These are phyloP conservation scores for Cladosporium sp. DNA, from an alignment of 2,329 filamentous ascomycete species.

Conservation along the genomic window DNA sequence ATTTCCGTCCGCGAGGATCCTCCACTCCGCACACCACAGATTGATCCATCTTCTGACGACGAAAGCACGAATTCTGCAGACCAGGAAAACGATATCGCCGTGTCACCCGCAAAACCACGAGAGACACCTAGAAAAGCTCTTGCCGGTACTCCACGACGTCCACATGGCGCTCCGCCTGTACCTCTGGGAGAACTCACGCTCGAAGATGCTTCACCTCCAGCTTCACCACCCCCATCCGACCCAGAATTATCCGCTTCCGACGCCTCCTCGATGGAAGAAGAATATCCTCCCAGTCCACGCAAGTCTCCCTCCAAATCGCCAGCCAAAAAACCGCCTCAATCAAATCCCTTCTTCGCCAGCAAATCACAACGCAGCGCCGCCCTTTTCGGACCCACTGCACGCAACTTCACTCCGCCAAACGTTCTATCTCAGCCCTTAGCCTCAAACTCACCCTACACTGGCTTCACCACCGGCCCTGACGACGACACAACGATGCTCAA, in stretches of 20 bases:
- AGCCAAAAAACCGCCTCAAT: constrained; percentile 5
- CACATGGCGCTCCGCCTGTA: constrained; percentile 24
- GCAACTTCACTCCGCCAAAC: constrained; percentile 26
- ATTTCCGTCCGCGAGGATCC: constrained; percentile 3
- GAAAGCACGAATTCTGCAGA: constrained; percentile 34
- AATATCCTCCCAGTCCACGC: constrained; percentile 34
- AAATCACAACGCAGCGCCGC: constrained; percentile 16
- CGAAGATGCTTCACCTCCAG: constrained; percentile 20
- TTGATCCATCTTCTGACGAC: constrained; percentile 23
- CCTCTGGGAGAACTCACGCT: constrained; percentile 30
- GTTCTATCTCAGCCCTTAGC: constrained; percentile 22
- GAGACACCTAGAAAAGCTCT: constrained; percentile 29
- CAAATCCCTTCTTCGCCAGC: background rate
- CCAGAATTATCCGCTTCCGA: constrained; percentile 15
- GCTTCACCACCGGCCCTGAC: background rate
- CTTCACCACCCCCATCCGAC: constrained; percentile 12
- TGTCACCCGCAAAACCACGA: constrained; percentile 33
- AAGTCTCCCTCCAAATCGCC: constrained; percentile 31
- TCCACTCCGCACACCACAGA: constrained; percentile 5
- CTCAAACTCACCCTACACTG: constrained; percentile 21
- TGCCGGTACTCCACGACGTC: constrained; percentile 26
- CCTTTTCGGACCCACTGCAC: constrained; percentile 10
- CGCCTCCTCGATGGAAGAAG: constrained; percentile 22
- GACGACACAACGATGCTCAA: constrained; percentile 13
- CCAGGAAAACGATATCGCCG: constrained; percentile 48